Evolutionary conservation across 2,329 filamentous ascomycete genomes (phyloP).

Genomic region (Fonsecaea pugnacius): DNA sequence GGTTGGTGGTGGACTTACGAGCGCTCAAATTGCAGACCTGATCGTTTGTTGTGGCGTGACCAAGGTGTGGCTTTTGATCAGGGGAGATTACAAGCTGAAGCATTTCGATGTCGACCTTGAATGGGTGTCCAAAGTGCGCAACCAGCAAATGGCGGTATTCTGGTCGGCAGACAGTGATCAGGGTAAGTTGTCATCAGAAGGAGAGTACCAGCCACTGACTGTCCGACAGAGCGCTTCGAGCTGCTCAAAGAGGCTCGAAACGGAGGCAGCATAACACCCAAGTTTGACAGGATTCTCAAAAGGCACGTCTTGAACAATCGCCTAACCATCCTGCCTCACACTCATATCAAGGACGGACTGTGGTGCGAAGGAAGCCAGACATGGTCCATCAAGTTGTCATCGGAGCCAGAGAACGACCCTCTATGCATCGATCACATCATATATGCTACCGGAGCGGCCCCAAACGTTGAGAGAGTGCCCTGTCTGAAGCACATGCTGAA

Average conservation of each 20-base stretch:
- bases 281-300: slow-evolving; percentile 69
- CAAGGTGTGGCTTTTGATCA: slow-evolving; percentile 72
- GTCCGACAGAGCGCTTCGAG: slow-evolving; percentile 61
- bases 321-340: slow-evolving; percentile 63
- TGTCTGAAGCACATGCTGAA: slow-evolving; percentile 64
- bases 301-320: slow-evolving; percentile 59
- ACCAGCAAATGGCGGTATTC: slow-evolving; percentile 75
- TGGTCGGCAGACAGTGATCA: slow-evolving; percentile 75
- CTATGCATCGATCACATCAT: slow-evolving; percentile 68
- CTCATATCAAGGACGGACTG: slow-evolving; percentile 60
- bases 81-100: slow-evolving; percentile 64
- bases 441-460: slow-evolving; percentile 73
- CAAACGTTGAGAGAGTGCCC: slow-evolving; percentile 64
- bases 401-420: slow-evolving; percentile 59
- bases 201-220: slow-evolving; percentile 18
- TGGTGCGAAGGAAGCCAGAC: slow-evolving; percentile 43
- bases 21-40: slow-evolving; percentile 72
- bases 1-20: slow-evolving; percentile 75
- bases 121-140: slow-evolving; percentile 84
- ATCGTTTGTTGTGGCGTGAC: slow-evolving; percentile 67
- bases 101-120: slow-evolving; percentile 76
- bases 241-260: slow-evolving; percentile 70
- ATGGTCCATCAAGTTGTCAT: slow-evolving; percentile 54
- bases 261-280: slow-evolving; percentile 76
- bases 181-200: slow-evolving; percentile 22